Conservation (phyloP, 495 filamentous ascomycete genomes). For the Cudoniella acicularis region DNA sequence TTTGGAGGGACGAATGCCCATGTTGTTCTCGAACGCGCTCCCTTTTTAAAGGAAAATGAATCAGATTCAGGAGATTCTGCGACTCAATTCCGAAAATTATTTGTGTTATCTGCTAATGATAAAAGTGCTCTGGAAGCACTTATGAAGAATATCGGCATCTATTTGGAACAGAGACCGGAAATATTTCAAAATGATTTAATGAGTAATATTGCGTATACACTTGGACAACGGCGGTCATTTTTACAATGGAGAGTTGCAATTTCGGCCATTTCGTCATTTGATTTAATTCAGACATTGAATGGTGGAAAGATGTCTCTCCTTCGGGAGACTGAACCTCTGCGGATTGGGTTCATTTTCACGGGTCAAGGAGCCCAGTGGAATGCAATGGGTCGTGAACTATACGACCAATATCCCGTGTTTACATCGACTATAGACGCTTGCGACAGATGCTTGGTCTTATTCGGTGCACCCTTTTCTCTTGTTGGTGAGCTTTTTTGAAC, state of each 20-base stretch:
- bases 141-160: conserved; percentile 40
- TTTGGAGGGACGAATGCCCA: conserved; percentile 61
- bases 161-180: conserved; percentile 43
- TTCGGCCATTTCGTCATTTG: conserved; percentile 11
- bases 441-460: conserved; percentile 32
- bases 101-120: conserved; percentile 46
- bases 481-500: conserved; percentile 7
- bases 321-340: neutral
- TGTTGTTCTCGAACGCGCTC: conserved; percentile 45
- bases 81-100: conserved; percentile 32
- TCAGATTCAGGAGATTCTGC: neutral
- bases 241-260: conserved; percentile 33
- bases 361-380: conserved; percentile 45
- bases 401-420: conserved; percentile 36
- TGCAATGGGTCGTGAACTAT: conserved; percentile 55
- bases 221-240: conserved; percentile 40
- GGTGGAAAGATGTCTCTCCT: conserved; percentile 6
- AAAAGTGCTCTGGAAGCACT: conserved; percentile 35
- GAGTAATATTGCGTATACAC: conserved; percentile 29
- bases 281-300: conserved; percentile 12
- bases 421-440: conserved; percentile 34
- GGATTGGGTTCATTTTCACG: conserved; percentile 26
- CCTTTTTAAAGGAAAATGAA: conserved; percentile 7
- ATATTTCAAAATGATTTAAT: conserved; percentile 33
- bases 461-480: conserved; percentile 13